Evolutionary conservation across 331 rosid genomes (phyloP).

Genomic region (Rosa hybrid): DNA sequence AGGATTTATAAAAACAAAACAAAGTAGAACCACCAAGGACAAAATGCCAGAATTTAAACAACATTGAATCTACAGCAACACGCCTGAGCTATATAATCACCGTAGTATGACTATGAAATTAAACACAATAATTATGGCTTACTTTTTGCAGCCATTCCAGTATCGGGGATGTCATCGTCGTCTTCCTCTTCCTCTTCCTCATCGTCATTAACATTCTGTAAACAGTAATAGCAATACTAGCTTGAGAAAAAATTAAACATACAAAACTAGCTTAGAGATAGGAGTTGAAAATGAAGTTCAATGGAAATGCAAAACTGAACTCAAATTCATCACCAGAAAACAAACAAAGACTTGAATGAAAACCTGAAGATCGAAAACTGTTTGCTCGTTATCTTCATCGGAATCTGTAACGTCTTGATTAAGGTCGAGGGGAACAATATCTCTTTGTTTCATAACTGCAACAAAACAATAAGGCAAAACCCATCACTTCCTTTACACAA

Average conservation of each 20-base stretch:
- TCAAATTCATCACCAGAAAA: background rate
- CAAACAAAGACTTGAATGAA: background rate
- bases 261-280: background rate
- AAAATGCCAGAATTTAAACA: background rate
- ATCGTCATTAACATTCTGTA: constrained; percentile 49
- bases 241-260: constrained; percentile 17
- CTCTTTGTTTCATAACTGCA: constrained; percentile 86
- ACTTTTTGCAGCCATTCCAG: constrained; percentile 58
- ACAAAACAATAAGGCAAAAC: constrained; percentile 5
- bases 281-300: background rate
- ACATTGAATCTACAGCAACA: background rate
- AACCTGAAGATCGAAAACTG: constrained; percentile 68
- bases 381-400: constrained; percentile 65
- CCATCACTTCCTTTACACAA: background rate
- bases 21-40: background rate
- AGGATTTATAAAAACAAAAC: background rate
- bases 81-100: background rate
- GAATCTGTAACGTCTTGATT: constrained; percentile 55
- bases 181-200: constrained; percentile 35
- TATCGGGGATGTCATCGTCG: constrained; percentile 28
- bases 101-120: background rate
- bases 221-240: constrained; percentile 20
- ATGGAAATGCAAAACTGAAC: background rate
- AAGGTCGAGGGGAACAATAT: constrained; percentile 60
- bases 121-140: constrained; percentile 25